Evolutionary conservation across 345 rosid genomes (phyloP), one percentile per base, ranked within the genome.

Genomic region (Stellera chamaejasme): DNA sequence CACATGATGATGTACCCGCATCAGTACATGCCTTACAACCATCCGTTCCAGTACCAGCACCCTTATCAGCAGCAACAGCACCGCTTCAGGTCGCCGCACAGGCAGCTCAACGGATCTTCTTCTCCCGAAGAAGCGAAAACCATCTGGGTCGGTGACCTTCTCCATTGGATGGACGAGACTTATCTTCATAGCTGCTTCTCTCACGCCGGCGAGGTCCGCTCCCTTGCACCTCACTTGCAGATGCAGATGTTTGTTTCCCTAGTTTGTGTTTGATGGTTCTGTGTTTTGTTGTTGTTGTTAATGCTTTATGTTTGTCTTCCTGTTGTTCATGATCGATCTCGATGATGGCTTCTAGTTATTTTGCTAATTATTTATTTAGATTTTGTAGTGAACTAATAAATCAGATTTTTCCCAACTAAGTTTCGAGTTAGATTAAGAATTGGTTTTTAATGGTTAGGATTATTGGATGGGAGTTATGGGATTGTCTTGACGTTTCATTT

Each of bases 1-100:
- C 96, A 88, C 72, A 81, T 84, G 86, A 80, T 88, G 96, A 82
- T 88, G 90, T 88, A 82, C 54, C 83, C 90, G 14, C 93, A 77
- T 13, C 95, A 83, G 15, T 88, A 88, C 77, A 66, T 81, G 87
- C 77, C 75, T 3, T 72, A 71, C 60, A 64, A 68, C 13, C 65
- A 62, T n/a, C 70, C 59, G 10, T 61, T 57, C 26, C 59, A 50
- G 46, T 68, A 28, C 54, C 50, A 48, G 2, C 73, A 62, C 0
- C 58, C 64, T 1, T 73, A 68, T 48, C 76, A 66, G 27, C 64
- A 60, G 52, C 63, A 65, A 2, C 58, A 69, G 0, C 54, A 68
- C 48, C 60, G 54, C 9, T 48, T 32, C 39, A 32, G 39, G 8
- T 26, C 60, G 58, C 45, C 73, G 16, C 72, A 69, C 27, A 64